These are phyloP conservation scores for Ogataea nitratoaversa DNA, from an alignment of 805 yeast species.

Conservation along the genomic window DNA sequence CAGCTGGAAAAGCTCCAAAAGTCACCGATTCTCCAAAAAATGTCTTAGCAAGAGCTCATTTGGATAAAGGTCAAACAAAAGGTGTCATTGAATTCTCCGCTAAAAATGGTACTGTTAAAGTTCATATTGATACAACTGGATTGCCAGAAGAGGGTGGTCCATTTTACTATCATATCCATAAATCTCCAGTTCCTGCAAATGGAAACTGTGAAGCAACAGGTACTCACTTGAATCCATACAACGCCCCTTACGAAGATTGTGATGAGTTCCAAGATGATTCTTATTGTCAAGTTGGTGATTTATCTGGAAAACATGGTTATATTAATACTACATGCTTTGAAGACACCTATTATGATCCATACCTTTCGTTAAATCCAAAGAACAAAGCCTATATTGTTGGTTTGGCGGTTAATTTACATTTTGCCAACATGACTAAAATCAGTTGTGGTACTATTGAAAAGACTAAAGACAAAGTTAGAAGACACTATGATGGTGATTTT, in stretches of 20 bases:
- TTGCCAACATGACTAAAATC: slow-evolving; percentile 48
- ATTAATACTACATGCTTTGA: slow-evolving; percentile 69
- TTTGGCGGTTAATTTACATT: slow-evolving; percentile 53
- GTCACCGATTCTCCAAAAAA: slow-evolving; percentile 45
- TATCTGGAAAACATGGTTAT: slow-evolving; percentile 74
- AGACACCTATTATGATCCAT: slow-evolving; percentile 59
- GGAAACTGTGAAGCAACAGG: slow-evolving; percentile 55
- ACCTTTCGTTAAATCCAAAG: slow-evolving; percentile 53
- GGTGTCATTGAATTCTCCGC: slow-evolving; percentile 60
- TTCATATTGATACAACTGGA: slow-evolving; percentile 67
- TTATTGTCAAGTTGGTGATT: slow-evolving; percentile 67
- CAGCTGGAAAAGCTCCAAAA: slow-evolving; percentile 47
- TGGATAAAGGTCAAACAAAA: slow-evolving; percentile 39
- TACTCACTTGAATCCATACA: slow-evolving; percentile 60
- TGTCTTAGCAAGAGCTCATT: slow-evolving; percentile 54
- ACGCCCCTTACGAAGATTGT: slow-evolving; percentile 47
- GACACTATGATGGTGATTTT: slow-evolving; percentile 17
- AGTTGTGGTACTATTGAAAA: slow-evolving; percentile 59
- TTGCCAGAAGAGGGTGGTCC: slow-evolving; percentile 66
- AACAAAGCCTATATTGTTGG: slow-evolving; percentile 59
- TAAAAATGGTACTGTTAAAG: slow-evolving; percentile 57
- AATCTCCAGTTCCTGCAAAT: slow-evolving; percentile 44
- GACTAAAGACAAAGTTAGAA: slow-evolving; percentile 24
- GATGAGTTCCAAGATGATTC: slow-evolving; percentile 47
- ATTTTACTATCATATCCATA: slow-evolving; percentile 66